Base-by-base conservation (phyloP, 106 monocot species). In the Cymbidium sinense region DNA sequence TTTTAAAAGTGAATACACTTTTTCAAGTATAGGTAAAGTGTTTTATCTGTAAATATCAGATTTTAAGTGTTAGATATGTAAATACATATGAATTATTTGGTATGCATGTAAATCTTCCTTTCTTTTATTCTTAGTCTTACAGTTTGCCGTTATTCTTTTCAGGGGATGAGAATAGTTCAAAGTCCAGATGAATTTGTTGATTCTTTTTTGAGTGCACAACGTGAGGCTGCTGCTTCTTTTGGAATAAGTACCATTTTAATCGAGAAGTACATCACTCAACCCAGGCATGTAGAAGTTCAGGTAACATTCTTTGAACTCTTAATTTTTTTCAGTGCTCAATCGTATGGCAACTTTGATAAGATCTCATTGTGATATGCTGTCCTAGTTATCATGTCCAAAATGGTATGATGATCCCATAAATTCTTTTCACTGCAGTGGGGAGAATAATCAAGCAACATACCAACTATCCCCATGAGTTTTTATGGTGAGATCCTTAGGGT, bases 281-380 rank as follows among this genome's bases (percentile, higher is more conserved):
- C 99, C 33, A 85, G 99, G 52, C 99, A 99, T 82, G 83, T 99
- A 77, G 99, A 99, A 93, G 99, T 99, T 50, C 99, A 99, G 94
- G 99, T 99, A 88, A 73, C 23, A 36, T 65, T 84, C 58, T 75
- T 37, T 37, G 29, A 19, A 73, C 10, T 50, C 52, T 58, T 41
- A 77, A 62, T 21, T 21, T 65, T 80, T 34, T 9, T 81, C 36
- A 8, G 30, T 65, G 20, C 19, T 78, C 41, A 37, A 28, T 37
- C 28, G 33, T 12, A 23, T 33, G 4, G 8, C 5, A 39, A 29
- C 71, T 36, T 67, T 33, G 67, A 30, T 67, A 31, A 1, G n/a
- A 33, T 30, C 33, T 33, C 15, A 67, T 28, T 67, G 67, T 30
- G 33, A 67, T 67, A 33, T 39, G 34, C 17, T 21, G 7, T 71